Evolutionary conservation across 2,329 filamentous ascomycete species (phyloP).

Genomic region (Stenocarpella maydis): DNA sequence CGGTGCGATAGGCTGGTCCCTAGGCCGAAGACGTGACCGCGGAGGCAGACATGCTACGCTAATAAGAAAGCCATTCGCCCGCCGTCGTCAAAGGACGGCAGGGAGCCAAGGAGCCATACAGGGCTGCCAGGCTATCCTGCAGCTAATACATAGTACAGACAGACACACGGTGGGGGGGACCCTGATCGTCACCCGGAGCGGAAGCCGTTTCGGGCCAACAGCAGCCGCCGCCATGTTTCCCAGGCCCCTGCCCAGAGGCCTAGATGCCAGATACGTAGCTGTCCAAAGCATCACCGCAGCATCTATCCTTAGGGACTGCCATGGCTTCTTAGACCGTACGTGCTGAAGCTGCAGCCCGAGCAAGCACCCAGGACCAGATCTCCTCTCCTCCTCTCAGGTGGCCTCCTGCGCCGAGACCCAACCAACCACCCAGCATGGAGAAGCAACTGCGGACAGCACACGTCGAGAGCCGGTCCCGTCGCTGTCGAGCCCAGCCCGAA

Average conservation of each 20-base stretch:
- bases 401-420: neutral
- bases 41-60: neutral
- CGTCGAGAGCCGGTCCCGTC: neutral
- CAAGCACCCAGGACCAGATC: neutral
- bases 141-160: constrained; percentile 12
- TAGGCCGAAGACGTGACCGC: constrained; percentile 15
- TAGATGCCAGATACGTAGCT: constrained; percentile 13
- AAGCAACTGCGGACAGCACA: neutral
- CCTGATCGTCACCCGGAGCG: constrained; percentile 28
- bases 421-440: neutral
- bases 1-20: neutral
- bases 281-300: constrained; percentile 23
- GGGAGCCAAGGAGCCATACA: too few species aligned
- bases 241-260: constrained; percentile 11
- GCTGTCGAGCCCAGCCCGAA: constrained; percentile 15
- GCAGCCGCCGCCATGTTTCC: constrained; percentile 11
- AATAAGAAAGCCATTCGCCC: constrained; percentile 19
- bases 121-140: neutral
- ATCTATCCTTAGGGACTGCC: constrained; percentile 3
- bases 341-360: neutral
- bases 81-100: neutral
- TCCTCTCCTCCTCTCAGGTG: too few species aligned
- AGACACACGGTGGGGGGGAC: constrained; percentile 11
- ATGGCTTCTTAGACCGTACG: neutral
- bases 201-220: constrained; percentile 13